A percentile compares a stretch with the other conserved stretches of the same genome.
These are phyloP conservation scores for Cutaneotrichosporon spelunceum DNA, from an alignment of 1,284 basidiomycete genomes.

Conservation along the genomic window DNA sequence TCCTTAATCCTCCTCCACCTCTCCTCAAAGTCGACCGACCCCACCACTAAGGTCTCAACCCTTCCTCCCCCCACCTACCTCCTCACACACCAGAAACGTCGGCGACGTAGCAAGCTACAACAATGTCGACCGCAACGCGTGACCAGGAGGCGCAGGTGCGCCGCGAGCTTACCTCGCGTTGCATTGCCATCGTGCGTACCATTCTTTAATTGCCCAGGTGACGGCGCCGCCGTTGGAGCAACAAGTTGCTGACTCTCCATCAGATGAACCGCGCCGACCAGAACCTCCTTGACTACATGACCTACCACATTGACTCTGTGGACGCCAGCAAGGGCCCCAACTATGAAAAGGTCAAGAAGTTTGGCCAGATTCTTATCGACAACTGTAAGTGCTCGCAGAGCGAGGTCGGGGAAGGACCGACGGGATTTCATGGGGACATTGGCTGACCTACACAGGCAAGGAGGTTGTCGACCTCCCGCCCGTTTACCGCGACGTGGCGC, in stretches of 20 bases:
- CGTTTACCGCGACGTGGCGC: slow-evolving; percentile 68
- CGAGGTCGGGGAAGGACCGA: neutral
- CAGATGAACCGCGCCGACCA: slow-evolving; percentile 92
- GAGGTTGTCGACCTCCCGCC: slow-evolving; percentile 47
- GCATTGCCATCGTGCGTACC: slow-evolving; percentile 69
- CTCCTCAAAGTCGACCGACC: slow-evolving; percentile 10
- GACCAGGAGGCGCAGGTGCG: slow-evolving; percentile 40
- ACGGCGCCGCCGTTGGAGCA: neutral
- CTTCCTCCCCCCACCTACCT: slow-evolving; percentile 8
- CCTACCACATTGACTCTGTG: slow-evolving; percentile 84
- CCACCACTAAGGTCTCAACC: slow-evolving; percentile 4
- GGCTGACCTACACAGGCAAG: slow-evolving; percentile 27
- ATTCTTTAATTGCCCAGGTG: neutral
- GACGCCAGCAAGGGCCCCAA: slow-evolving; percentile 81
- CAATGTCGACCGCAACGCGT: slow-evolving; percentile 33
- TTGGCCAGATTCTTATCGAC: slow-evolving; percentile 92
- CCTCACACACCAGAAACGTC: slow-evolving; percentile 6
- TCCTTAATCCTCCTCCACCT: slow-evolving; percentile 8
- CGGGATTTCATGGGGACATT: neutral
- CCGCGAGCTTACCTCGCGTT: slow-evolving; percentile 87
- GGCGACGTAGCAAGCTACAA: slow-evolving; percentile 21
- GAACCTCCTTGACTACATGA: slow-evolving; percentile 86
- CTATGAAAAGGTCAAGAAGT: slow-evolving; percentile 91
- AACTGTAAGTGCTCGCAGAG: slow-evolving; percentile 56
- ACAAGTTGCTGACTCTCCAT: neutral